Base-by-base conservation (phyloP, 805 yeast species). In the Starmerella bombi region DNA sequence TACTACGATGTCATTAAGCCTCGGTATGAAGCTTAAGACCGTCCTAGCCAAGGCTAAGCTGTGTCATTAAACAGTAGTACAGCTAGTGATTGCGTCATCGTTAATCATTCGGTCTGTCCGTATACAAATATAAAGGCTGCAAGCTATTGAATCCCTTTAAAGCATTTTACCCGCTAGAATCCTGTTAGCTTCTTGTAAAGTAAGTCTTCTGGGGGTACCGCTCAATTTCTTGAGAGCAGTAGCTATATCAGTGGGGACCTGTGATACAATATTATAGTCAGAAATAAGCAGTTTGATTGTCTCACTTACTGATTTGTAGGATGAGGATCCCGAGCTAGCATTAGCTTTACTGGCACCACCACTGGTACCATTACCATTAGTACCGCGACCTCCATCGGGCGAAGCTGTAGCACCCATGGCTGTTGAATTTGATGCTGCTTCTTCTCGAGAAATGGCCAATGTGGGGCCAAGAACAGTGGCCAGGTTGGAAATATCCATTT, bases 381-480 rank as follows among this genome's bases (percentile, higher is more conserved):
- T 18, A 7, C 25, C 31, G 16, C 17, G 30, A 22, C 19, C 28
- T 14, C 18, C 30, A 1, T 25, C 32, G 3, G 38, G 31, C n/a
- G n/a, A n/a, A n/a, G n/a, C n/a, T 17, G 5, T 2, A 34, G 33
- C 8, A 23, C 34, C 17, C 25, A 23, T 7, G 27, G 27, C 12
- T 7, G 27, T 23, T 23, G n/a, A n/a, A n/a, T 15, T 25, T 5
- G 38, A n/a, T 2, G 37, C 38, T 29, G 55, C 57, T 28, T 59
- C 65, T 15, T 69, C 73, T 46, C 69, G 71, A 1, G 78, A 61
- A 51, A 78, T 79, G 31, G 93, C 65, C 34, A 91, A 77, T 54
- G 86, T 91, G 1, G 99, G 99, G 0, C 96, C 81, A 37, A 91
- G 70, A 2, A 91, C 99, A 0, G 97, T 91, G 2, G 98, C 94